Conservation (phyloP, 2,329 filamentous ascomycete genomes). For the Hypoxylon sp. region DNA sequence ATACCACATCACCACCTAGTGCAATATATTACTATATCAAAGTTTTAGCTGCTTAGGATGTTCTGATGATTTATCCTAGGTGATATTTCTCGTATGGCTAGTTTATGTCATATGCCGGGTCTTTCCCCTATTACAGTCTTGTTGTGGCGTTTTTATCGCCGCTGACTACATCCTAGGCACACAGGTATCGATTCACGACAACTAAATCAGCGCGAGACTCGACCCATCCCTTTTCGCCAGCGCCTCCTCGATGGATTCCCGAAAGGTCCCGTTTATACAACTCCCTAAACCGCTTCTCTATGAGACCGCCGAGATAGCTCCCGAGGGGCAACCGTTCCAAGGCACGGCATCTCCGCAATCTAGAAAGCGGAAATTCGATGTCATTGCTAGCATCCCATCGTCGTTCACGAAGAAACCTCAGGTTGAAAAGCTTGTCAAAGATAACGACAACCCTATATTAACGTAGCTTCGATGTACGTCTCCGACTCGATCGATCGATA, state of each 20-base stretch:
- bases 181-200: background rate
- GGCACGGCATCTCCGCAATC: background rate
- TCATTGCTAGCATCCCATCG: background rate
- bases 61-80: too few relatives aligned
- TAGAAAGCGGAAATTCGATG: background rate
- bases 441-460: background rate
- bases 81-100: too few relatives aligned
- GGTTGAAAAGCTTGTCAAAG: background rate
- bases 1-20: too few relatives aligned
- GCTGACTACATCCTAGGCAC: background rate
- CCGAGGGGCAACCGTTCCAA: background rate
- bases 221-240: background rate
- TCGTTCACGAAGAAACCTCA: background rate
- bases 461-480: background rate
- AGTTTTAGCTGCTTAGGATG: too few relatives aligned
- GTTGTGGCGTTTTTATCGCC: background rate
- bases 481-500: background rate
- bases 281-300: background rate
- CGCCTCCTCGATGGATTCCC: background rate
- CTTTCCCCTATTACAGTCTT: too few relatives aligned
- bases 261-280: background rate
- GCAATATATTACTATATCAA: too few relatives aligned
- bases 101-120: too few relatives aligned
- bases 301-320: background rate
- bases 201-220: background rate